Evolutionary conservation across 78 protist species (phyloP).

Genomic region (Pigoraptor vietnamica): DNA sequence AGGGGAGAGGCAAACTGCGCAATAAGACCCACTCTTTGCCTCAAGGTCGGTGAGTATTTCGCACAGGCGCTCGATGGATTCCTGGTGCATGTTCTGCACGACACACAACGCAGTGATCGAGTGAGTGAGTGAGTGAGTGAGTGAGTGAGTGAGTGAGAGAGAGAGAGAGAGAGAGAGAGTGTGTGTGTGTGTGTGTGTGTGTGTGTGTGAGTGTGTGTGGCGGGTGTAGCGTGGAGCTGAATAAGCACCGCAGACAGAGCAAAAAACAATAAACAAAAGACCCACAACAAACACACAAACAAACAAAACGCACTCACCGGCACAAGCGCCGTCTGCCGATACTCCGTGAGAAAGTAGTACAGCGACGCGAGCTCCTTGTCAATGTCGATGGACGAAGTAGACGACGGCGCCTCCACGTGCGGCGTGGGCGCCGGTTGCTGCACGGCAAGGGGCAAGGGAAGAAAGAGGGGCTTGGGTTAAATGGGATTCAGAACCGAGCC

Average conservation of each 20-base stretch:
- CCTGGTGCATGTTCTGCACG: neutral
- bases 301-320: neutral
- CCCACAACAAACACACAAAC: neutral
- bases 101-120: neutral
- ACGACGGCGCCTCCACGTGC: neutral
- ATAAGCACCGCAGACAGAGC: no score
- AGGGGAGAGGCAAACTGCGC: neutral
- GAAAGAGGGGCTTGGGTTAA: no score
- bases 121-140: neutral
- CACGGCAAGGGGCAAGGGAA: no score
- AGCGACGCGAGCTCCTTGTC: neutral
- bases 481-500: no score
- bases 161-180: no score
- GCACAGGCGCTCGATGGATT: neutral
- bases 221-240: no score
- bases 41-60: neutral
- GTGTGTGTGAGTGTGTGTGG: no score
- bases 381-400: neutral
- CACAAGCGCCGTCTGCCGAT: neutral
- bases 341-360: neutral
- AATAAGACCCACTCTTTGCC: neutral
- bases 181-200: no score
- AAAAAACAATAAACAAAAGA: neutral
- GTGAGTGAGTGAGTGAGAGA: neutral
- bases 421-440: neutral